Percentiles rank a stretch among this genome's conserved stretches.
phyloP scores from a whole-genome alignment of 225 moss, liverwort and hornwort species.

The Ulota crispa region DNA sequence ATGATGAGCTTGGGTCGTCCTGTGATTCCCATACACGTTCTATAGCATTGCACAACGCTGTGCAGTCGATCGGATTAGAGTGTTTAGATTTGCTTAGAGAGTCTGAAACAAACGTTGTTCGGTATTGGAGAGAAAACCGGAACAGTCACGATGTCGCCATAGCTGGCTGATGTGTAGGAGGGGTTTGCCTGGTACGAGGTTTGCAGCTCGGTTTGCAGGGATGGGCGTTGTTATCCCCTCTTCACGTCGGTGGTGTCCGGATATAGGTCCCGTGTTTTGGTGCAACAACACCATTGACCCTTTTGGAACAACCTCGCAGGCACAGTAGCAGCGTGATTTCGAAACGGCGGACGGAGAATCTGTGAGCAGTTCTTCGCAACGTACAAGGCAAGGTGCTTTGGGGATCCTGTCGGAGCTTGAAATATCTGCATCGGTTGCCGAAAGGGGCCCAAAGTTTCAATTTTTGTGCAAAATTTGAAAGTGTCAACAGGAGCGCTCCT shows the following conservation, averaged over 20 bases:
- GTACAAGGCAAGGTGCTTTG: neutral
- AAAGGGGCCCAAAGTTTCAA: neutral
- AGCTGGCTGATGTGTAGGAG: neutral
- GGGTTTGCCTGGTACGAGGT: neutral
- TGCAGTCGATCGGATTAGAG: too few relatives aligned
- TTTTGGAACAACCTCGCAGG: neutral
- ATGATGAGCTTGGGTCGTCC: too few relatives aligned
- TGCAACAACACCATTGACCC: neutral
- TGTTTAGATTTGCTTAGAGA: neutral
- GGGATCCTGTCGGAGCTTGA: conserved; percentile 12
- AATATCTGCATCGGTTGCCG: neutral
- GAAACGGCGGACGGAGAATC: neutral
- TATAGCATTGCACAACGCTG: neutral
- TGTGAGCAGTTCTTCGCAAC: neutral
- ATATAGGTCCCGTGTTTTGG: neutral
- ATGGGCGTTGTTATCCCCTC: neutral
- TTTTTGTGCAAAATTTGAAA: neutral
- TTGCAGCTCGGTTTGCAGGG: too few relatives aligned
- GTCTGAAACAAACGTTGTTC: neutral
- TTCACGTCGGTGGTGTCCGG: neutral
- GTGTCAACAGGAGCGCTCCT: neutral
- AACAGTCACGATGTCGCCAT: neutral
- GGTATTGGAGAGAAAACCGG: neutral
- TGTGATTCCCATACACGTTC: neutral
- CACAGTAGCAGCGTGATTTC: neutral